Conservation (phyloP, 2,329 filamentous ascomycete genomes). For the Fusarium subglutinans region DNA sequence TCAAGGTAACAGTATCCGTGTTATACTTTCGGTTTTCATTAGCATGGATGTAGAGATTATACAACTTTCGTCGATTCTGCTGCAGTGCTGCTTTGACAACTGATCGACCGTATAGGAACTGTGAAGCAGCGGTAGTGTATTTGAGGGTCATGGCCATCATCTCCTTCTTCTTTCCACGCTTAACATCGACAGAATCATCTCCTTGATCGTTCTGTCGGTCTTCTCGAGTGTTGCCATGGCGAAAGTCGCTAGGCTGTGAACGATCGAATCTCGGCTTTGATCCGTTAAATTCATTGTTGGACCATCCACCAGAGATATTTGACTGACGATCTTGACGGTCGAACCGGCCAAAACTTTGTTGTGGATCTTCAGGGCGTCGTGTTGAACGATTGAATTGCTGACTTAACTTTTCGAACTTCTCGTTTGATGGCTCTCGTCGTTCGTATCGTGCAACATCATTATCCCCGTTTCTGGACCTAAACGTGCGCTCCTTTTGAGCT, state of each 20-base stretch:
- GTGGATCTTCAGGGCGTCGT: constrained; percentile 3
- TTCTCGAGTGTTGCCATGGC: constrained; percentile 5
- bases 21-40: constrained; percentile 63
- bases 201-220: constrained; percentile 19
- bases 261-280: constrained; percentile 8
- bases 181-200: neutral
- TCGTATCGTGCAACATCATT: neutral
- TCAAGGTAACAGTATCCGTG: constrained; percentile 56
- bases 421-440: neutral
- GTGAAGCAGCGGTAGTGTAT: constrained; percentile 85
- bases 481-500: constrained; percentile 7
- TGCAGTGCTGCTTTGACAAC: constrained; percentile 83
- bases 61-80: constrained; percentile 73
- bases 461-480: neutral
- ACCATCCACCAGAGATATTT: neutral
- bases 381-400: neutral
- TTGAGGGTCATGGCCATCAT: constrained; percentile 52
- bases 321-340: neutral
- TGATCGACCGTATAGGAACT: constrained; percentile 88
- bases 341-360: neutral
- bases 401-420: neutral
- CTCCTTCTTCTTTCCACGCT: constrained; percentile 40
- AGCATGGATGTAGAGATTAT: constrained; percentile 82
- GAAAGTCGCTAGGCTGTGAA: constrained; percentile 5
- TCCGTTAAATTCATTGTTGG: constrained; percentile 3